Evolutionary conservation across 495 filamentous ascomycete genomes (phyloP).

Genomic region (Neurospora hispaniola): DNA sequence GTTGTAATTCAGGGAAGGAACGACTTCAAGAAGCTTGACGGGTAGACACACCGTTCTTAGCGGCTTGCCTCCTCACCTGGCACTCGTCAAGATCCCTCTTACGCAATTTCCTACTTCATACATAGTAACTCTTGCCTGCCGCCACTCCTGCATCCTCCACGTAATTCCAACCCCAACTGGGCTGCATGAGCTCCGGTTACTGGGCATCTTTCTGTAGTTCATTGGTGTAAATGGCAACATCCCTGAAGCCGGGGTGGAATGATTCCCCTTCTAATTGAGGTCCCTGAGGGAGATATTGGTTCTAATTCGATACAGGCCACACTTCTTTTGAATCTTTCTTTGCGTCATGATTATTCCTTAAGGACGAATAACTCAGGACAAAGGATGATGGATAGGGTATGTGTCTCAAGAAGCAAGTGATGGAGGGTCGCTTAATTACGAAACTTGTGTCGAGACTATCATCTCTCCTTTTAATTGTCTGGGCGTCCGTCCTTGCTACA

Average conservation of each 20-base stretch:
- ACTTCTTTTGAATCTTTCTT: not conserved
- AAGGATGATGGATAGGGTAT: not conserved
- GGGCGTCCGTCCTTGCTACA: not conserved
- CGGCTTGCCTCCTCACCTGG: no score
- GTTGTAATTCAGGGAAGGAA: not conserved
- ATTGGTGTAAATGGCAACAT: not conserved
- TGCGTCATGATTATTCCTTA: not conserved
- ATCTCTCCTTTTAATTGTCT: no score
- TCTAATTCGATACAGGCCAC: not conserved
- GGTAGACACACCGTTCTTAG: no score
- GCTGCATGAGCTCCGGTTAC: not conserved
- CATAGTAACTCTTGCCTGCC: not conserved
- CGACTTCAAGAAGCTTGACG: not conserved
- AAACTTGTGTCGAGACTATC: no score
- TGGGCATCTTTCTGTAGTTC: not conserved
- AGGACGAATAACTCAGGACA: not conserved
- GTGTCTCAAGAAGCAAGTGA: not conserved
- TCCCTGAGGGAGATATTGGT: not conserved
- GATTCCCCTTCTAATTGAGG: not conserved
- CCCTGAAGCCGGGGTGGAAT: no score
- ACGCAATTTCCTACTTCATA: no score
- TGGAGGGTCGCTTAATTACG: rapidly evolving
- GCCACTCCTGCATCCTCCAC: not conserved
- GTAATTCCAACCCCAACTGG: not conserved
- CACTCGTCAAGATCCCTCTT: no score